A percentile compares a stretch with the other conserved stretches of the same genome.
Conservation (phyloP, 441 rosid species). For the Metrosideros polymorpha region DNA sequence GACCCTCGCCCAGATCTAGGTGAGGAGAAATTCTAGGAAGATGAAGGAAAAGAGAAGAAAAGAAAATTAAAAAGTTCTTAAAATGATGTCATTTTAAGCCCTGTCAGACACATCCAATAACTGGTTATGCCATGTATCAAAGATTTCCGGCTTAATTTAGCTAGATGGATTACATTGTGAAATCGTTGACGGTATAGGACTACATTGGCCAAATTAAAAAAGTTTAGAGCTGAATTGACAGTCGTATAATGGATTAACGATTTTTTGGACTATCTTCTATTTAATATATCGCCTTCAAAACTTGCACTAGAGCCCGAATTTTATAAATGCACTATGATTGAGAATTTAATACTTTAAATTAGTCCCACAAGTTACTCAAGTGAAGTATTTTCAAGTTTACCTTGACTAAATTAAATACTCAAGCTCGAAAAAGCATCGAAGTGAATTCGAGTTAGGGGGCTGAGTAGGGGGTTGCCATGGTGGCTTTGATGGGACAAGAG, state of each 20-base stretch:
- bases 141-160: rapidly evolving
- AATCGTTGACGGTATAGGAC: background rate
- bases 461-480: no score
- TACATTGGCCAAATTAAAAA: background rate
- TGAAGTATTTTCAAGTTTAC: background rate
- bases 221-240: background rate
- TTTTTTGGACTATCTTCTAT: background rate
- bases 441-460: background rate
- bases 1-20: background rate
- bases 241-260: background rate
- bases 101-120: rapidly evolving
- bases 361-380: background rate
- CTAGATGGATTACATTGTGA: rapidly evolving
- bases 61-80: background rate
- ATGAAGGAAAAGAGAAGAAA: background rate
- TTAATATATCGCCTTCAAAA: background rate
- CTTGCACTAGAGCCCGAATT: background rate
- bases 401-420: background rate
- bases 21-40: background rate
- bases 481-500: no score
- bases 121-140: rapidly evolving
- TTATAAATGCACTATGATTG: background rate
- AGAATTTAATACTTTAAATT: background rate
- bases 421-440: background rate
- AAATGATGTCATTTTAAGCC: background rate